Evolutionary conservation across 176 grass and related monocot genomes (phyloP).

Genomic region (Eragrostis curvula): DNA sequence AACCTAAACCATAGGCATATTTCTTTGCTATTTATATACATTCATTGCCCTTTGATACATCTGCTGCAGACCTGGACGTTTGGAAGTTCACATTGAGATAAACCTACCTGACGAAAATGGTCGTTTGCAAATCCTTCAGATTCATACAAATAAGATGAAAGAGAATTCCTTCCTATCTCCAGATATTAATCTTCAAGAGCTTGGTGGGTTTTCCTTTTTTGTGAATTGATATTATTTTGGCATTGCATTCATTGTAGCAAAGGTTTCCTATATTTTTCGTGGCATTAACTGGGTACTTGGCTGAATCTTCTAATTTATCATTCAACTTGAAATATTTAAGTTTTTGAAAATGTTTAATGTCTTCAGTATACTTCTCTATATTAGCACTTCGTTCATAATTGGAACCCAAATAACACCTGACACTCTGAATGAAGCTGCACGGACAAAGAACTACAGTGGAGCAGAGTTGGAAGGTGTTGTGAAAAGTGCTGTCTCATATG

Average conservation of each 20-base stretch:
- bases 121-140: slow-evolving; percentile 95
- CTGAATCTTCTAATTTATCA: slow-evolving; percentile 22
- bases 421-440: slow-evolving; percentile 76
- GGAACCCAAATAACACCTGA: slow-evolving; percentile 6
- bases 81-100: slow-evolving; percentile 99
- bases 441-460: slow-evolving; percentile 98
- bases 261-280: slow-evolving; percentile 15
- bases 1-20: slow-evolving; percentile 3
- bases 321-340: slow-evolving; percentile 15
- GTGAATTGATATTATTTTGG: slow-evolving; percentile 5
- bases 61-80: slow-evolving; percentile 74
- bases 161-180: slow-evolving; percentile 95
- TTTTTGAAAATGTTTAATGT: background rate
- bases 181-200: slow-evolving; percentile 84
- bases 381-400: slow-evolving; percentile 2
- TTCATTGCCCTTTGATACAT: slow-evolving; percentile 36
- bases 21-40: slow-evolving; percentile 12
- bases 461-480: slow-evolving; percentile 98
- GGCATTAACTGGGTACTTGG: slow-evolving; percentile 1
- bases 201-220: slow-evolving; percentile 43
- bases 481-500: slow-evolving; percentile 94
- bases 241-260: slow-evolving; percentile 17
- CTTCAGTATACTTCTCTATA: background rate
- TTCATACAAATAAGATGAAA: slow-evolving; percentile 99
- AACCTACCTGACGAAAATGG: slow-evolving; percentile 99